Conservation (phyloP, 164 flowering plant genomes). For the Aristolochia contorta region DNA sequence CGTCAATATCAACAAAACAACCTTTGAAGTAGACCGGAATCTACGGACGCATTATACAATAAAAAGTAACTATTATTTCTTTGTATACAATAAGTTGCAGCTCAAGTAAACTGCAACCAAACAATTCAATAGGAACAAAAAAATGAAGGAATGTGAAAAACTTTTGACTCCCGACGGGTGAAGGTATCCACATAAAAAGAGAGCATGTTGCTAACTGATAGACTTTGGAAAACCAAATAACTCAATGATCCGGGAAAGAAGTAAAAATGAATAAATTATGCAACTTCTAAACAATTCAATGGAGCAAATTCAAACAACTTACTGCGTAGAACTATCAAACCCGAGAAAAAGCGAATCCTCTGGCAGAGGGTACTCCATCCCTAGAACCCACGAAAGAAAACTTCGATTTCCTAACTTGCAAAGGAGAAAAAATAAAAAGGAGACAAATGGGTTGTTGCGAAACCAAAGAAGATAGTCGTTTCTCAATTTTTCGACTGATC, state of each 20-base stretch:
- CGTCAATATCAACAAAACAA: neutral
- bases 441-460: neutral
- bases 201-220: too few relatives aligned
- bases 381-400: neutral
- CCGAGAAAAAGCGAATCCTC: constrained; percentile 53
- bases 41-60: neutral
- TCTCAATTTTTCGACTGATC: too few relatives aligned
- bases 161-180: neutral
- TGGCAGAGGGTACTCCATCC: constrained; percentile 31
- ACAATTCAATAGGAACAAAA: neutral
- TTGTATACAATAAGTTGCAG: too few relatives aligned
- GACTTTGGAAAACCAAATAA: too few relatives aligned
- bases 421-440: neutral
- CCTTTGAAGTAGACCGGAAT: neutral
- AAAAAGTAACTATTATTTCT: neutral
- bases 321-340: constrained; percentile 65
- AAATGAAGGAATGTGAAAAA: neutral
- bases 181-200: too few relatives aligned
- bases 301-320: constrained; percentile 10
- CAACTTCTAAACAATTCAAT: too few relatives aligned
- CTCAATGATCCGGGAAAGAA: too few relatives aligned
- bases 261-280: too few relatives aligned
- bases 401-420: neutral
- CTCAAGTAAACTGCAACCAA: too few relatives aligned
- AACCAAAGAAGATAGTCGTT: neutral